Conservation (phyloP, 208 protist genomes). For the Trypanosoma theileri region DNA sequence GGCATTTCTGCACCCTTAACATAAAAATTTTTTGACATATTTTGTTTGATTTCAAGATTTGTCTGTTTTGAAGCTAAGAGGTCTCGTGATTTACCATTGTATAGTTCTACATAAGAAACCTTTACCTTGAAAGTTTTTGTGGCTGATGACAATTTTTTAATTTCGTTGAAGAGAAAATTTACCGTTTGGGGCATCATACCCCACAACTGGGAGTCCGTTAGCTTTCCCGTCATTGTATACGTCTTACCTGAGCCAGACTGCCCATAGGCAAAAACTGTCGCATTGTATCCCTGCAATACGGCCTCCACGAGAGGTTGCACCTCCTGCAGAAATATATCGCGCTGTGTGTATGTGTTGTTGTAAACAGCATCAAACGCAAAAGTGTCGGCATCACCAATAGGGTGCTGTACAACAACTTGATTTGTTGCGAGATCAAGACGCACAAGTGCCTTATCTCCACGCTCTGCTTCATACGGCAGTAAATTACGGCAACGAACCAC, state of each 20-base stretch:
- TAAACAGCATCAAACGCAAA: slow-evolving; percentile 92
- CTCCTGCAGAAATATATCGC: slow-evolving; percentile 89
- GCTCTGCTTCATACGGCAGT: slow-evolving; percentile 77
- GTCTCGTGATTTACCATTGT: slow-evolving; percentile 91
- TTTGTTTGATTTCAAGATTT: slow-evolving; percentile 91
- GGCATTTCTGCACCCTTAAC: slow-evolving; percentile 90
- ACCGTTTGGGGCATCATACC: slow-evolving; percentile 93
- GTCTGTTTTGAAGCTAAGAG: slow-evolving; percentile 76
- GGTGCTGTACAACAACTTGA: slow-evolving; percentile 84
- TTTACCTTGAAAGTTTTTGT: slow-evolving; percentile 89
- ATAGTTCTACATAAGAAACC: slow-evolving; percentile 89
- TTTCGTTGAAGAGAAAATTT: slow-evolving; percentile 84
- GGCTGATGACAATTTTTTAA: slow-evolving; percentile 77
- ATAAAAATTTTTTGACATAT: slow-evolving; percentile 92
- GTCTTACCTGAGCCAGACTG: slow-evolving; percentile 93
- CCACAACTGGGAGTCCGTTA: slow-evolving; percentile 69
- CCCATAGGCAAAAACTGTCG: slow-evolving; percentile 91
- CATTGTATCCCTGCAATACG: slow-evolving; percentile 91
- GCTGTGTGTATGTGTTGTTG: slow-evolving; percentile 92
- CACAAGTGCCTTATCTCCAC: slow-evolving; percentile 85
- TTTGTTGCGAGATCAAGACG: slow-evolving; percentile 86
- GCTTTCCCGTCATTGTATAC: slow-evolving; percentile 90
- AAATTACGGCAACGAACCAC: slow-evolving; percentile 85
- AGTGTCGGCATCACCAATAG: slow-evolving; percentile 78
- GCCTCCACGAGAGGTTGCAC: slow-evolving; percentile 85